phyloP scores from a whole-genome alignment of 768 basidiomycete species.

The Leccinum imitatum region DNA sequence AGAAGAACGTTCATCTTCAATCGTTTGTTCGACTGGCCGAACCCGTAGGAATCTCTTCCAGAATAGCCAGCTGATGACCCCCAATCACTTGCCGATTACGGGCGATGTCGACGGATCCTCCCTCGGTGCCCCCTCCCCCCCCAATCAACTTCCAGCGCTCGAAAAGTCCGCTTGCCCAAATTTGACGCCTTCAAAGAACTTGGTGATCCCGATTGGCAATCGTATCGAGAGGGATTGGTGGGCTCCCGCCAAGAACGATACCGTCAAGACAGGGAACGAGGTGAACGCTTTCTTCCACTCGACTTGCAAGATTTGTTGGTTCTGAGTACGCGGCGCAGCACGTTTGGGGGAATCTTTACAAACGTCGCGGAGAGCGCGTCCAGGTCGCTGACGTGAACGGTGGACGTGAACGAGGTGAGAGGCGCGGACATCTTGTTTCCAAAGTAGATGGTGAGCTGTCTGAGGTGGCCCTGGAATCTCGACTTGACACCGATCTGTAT shows the following conservation, averaged over 20 bases:
- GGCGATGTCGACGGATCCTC: slow-evolving; percentile 80
- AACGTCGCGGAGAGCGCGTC: slow-evolving; percentile 81
- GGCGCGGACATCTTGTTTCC: slow-evolving; percentile 92
- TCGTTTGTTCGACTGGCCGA: slow-evolving; percentile 75
- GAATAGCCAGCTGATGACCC: slow-evolving; percentile 73
- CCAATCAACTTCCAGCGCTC: slow-evolving; percentile 98
- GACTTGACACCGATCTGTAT: slow-evolving; percentile 96
- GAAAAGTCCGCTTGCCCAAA: slow-evolving; percentile 86
- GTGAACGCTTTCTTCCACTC: slow-evolving; percentile 91
- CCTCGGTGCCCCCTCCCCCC: slow-evolving; percentile 67
- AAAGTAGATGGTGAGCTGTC: slow-evolving; percentile 91
- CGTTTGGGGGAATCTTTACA: slow-evolving; percentile 86
- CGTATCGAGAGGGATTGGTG: slow-evolving; percentile 83
- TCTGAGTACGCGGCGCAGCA: slow-evolving; percentile 82
- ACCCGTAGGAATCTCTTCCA: slow-evolving; percentile 38
- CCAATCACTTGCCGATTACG: slow-evolving; percentile 74
- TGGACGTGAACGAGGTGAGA: slow-evolving; percentile 89
- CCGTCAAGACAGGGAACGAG: slow-evolving; percentile 70
- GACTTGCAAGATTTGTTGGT: slow-evolving; percentile 89
- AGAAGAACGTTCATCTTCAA: slow-evolving; percentile 96
- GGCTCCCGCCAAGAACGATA: slow-evolving; percentile 92
- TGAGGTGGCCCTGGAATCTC: slow-evolving; percentile 91
- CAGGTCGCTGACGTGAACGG: slow-evolving; percentile 68
- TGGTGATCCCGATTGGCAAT: slow-evolving; percentile 83
- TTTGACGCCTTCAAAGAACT: slow-evolving; percentile 93